Evolutionary conservation across 78 protist species (phyloP).

Genomic region (Dictyostelium purpureum): DNA sequence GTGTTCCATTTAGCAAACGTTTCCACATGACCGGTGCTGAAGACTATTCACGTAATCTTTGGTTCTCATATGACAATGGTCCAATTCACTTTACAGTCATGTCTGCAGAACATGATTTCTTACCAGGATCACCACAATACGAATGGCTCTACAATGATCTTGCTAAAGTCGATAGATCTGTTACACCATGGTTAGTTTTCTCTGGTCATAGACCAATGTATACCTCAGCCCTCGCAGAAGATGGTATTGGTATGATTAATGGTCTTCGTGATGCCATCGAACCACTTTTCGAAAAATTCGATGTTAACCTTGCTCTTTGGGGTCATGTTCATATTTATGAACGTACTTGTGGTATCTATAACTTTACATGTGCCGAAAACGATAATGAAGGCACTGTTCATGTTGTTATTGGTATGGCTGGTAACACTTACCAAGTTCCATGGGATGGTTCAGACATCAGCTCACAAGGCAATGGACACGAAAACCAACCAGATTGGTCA

Average conservation of each 20-base stretch:
- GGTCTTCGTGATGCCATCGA: slow-evolving; percentile 12
- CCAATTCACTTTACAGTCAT: slow-evolving; percentile 80
- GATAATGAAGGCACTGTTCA: slow-evolving; percentile 79
- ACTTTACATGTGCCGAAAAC: slow-evolving; percentile 7
- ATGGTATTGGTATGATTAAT: background rate
- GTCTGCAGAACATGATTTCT: slow-evolving; percentile 77
- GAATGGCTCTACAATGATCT: slow-evolving; percentile 66
- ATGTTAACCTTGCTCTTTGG: slow-evolving; percentile 59
- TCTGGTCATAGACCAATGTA: slow-evolving; percentile 80
- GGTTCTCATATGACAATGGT: slow-evolving; percentile 79
- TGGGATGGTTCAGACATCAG: slow-evolving; percentile 9
- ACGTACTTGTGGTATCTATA: slow-evolving; percentile 35
- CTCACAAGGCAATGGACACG: slow-evolving; percentile 43
- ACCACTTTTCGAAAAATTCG: slow-evolving; percentile 58
- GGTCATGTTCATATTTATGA: slow-evolving; percentile 79
- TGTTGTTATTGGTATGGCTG: slow-evolving; percentile 75
- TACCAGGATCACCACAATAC: slow-evolving; percentile 57
- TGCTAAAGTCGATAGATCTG: slow-evolving; percentile 19
- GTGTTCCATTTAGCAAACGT: slow-evolving; percentile 64
- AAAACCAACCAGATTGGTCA: slow-evolving; percentile 41
- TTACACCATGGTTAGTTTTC: slow-evolving; percentile 84
- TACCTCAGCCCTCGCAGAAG: slow-evolving; percentile 4
- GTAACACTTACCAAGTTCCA: slow-evolving; percentile 22
- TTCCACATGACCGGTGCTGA: slow-evolving; percentile 74
- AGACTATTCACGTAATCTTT: slow-evolving; percentile 21